A percentile compares a stretch with the other conserved stretches of the same genome.
Conservation (phyloP, 1,284 basidiomycete species). For the Trametes polyzona region DNA sequence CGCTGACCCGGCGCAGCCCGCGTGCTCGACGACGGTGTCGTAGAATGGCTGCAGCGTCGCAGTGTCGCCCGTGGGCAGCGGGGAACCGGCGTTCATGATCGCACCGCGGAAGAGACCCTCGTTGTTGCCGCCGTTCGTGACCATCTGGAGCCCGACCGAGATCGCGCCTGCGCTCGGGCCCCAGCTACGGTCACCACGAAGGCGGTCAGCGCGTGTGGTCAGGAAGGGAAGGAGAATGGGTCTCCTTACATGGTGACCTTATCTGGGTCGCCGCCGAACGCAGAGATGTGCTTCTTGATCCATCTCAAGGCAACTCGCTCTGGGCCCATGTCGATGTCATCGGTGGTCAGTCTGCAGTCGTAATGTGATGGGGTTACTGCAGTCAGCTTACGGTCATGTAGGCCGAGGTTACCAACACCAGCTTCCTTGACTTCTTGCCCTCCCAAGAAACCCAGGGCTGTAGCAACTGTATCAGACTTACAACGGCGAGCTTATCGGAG, state of each 20-base stretch:
- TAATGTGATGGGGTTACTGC: background rate
- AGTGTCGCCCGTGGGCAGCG: conserved; percentile 34
- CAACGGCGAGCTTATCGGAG: background rate
- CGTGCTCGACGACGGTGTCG: conserved; percentile 48
- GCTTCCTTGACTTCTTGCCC: conserved; percentile 51
- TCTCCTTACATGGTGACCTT: conserved; percentile 41
- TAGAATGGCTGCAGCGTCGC: conserved; percentile 38
- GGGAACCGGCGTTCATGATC: conserved; percentile 39
- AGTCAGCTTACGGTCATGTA: conserved; percentile 48
- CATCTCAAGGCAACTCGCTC: conserved; percentile 62
- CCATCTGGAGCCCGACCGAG: conserved; percentile 34
- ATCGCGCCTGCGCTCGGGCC: conserved; percentile 44
- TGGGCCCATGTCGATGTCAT: conserved; percentile 24
- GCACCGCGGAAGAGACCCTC: conserved; percentile 35
- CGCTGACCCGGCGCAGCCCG: conserved; percentile 43
- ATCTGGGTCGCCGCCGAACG: conserved; percentile 42
- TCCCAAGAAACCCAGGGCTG: conserved; percentile 49
- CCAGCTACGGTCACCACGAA: conserved; percentile 24
- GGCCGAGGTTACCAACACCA: too few species aligned
- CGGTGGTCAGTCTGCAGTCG: background rate
- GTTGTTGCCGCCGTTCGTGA: conserved; percentile 32
- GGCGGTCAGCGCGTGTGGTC: background rate
- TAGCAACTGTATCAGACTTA: background rate
- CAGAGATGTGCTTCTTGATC: conserved; percentile 44
- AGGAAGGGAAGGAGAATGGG: background rate